phyloP scores from a whole-genome alignment of 2,329 filamentous ascomycete genomes.

The Dactylellina haptotyla region DNA sequence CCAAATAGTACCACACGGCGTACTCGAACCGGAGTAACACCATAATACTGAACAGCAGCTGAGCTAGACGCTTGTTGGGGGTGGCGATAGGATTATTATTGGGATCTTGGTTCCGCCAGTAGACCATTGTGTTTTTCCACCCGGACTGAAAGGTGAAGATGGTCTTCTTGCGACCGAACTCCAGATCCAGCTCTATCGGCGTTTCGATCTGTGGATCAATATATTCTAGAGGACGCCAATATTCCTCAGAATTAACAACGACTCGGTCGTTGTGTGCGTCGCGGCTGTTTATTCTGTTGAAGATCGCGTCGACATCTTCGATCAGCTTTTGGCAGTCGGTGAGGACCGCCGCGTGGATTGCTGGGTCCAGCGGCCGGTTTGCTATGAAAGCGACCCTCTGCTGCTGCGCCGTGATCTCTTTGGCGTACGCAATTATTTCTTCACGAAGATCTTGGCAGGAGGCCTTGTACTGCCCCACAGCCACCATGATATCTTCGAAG shows the following conservation, averaged over 20 bases:
- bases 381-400: background rate
- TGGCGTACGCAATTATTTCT: constrained; percentile 3
- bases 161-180: background rate
- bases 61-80: background rate
- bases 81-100: background rate
- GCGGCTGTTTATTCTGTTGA: background rate
- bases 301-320: background rate
- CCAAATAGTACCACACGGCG: background rate
- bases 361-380: background rate
- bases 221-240: constrained; percentile 9
- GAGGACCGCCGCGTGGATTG: background rate
- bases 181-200: constrained; percentile 7
- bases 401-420: background rate
- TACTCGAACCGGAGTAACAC: background rate
- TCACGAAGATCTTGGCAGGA: constrained; percentile 18
- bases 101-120: constrained; percentile 7
- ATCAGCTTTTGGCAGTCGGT: constrained; percentile 2
- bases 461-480: background rate
- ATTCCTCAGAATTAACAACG: background rate
- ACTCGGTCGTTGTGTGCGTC: background rate
- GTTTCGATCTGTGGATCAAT: constrained; percentile 3
- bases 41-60: background rate
- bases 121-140: background rate
- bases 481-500: background rate
- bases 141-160: constrained; percentile 23